Evolutionary conservation across 2,329 filamentous ascomycete species (phyloP), one percentile per base, ranked within the genome.

Genomic region (Arthroderma uncinatum): DNA sequence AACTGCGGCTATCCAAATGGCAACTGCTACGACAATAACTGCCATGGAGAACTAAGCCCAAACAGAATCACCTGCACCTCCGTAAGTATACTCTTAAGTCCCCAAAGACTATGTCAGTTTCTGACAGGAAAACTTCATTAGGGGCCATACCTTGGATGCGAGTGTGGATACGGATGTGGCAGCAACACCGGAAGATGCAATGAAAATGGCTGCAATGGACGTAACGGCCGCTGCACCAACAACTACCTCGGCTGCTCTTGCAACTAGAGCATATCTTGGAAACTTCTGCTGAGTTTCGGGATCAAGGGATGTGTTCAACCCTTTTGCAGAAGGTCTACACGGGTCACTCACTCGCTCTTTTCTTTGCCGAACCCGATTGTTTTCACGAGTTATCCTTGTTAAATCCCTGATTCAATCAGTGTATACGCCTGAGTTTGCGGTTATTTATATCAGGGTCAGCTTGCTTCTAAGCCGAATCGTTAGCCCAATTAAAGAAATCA

Each of bases 21-120:
- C n/a, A 59, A 59, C 52, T 59, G 58, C 50, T 59, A 59, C 9
- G 55, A 59, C 4, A 59, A 59, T 30, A 28, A 55, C 52, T 59
- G 58, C 52, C 48, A 59, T n/a, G 58, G 58, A 40, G 54, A 59
- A 40, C 34, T 59, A 33, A 59, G 58, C 25, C 8, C 3, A 9
- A 19, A 59, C 25, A 59, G 34, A 30, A 59, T 59, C 34, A 59
- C 58, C 33, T 59, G 58, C 50, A 57, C 52, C 21, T 54, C 54
- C 34, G 58, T 59, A 57, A 39, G 58, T 28, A 56, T 56, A 28
- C 16, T n/a, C 14, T n/a, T 5, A 9, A 25, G 12, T 5, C 19
- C 10, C 23, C 25, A 2, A 3, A 28, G 12, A 28, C 9, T 4
- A 25, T 54, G 1, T 28, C 28, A 21, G 9, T 4, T 21, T 12